phyloP scores from a whole-genome alignment of 495 filamentous ascomycete genomes.

The Penicillium coprophilum region DNA sequence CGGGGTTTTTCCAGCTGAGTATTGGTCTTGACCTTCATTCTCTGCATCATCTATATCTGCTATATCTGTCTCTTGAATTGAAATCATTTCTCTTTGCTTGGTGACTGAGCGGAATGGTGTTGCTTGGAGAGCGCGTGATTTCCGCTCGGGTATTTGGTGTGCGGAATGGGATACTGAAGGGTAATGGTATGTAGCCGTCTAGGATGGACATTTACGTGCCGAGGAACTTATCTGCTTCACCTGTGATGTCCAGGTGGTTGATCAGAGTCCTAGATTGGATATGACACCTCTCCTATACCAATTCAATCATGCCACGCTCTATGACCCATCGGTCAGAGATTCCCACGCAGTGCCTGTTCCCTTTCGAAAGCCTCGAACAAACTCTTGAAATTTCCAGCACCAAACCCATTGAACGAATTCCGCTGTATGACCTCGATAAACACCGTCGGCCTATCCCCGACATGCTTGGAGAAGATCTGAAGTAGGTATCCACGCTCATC shows the following conservation, averaged over 20 bases:
- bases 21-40: background rate
- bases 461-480: constrained; percentile 78
- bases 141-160: constrained; percentile 6
- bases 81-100: background rate
- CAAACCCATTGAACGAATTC: constrained; percentile 77
- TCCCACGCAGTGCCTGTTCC: constrained; percentile 59
- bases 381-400: constrained; percentile 84
- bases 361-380: constrained; percentile 84
- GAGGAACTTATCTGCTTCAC: background rate
- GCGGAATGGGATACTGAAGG: constrained; percentile 9
- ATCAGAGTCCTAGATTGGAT: background rate
- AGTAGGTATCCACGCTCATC: constrained; percentile 78
- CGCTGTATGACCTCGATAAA: constrained; percentile 86
- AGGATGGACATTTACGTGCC: background rate
- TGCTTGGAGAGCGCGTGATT: constrained; percentile 6
- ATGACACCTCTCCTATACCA: background rate
- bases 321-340: constrained; percentile 15
- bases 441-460: constrained; percentile 82
- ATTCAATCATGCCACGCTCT: background rate
- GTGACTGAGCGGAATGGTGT: background rate
- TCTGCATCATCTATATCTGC: background rate
- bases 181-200: background rate
- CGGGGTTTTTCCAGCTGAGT: background rate
- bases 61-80: background rate
- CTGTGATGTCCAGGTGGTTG: background rate